A percentile compares a stretch with the other conserved stretches of the same genome.
These are phyloP conservation scores for Stellera chamaejasme DNA, from an alignment of 345 rosid genomes.

Conservation along the genomic window DNA sequence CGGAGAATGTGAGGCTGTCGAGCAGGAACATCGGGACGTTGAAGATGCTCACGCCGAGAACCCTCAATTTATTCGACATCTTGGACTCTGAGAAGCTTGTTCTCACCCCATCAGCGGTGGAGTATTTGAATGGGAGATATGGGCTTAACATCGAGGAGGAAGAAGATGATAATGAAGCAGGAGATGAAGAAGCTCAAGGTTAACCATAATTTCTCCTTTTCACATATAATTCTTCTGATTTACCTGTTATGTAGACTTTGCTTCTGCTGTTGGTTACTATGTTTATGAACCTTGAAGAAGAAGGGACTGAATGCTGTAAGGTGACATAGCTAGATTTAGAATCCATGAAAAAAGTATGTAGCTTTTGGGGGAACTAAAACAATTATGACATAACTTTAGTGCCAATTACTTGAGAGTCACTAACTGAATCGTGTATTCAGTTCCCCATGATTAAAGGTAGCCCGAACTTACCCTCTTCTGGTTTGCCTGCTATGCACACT, in stretches of 20 bases:
- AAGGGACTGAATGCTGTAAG: too few relatives aligned
- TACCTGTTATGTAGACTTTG: neutral
- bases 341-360: neutral
- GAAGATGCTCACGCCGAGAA: constrained; percentile 85
- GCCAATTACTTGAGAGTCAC: too few relatives aligned
- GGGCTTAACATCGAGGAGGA: constrained; percentile 39
- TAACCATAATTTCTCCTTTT: constrained; percentile 13
- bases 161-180: constrained; percentile 34
- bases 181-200: constrained; percentile 39
- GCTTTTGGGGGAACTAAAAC: too few relatives aligned
- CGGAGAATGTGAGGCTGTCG: constrained; percentile 50
- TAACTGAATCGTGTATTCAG: too few relatives aligned
- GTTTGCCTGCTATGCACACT: too few relatives aligned
- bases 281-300: neutral
- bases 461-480: too few relatives aligned
- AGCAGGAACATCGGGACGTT: constrained; percentile 81
- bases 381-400: too few relatives aligned
- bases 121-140: constrained; percentile 61
- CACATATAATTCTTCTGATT: neutral
- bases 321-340: neutral
- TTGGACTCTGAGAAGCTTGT: constrained; percentile 83
- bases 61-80: constrained; percentile 78
- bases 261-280: neutral
- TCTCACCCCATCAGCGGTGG: constrained; percentile 64
- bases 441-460: too few relatives aligned